Evolutionary conservation across 2,329 filamentous ascomycete genomes (phyloP).

Genomic region (Bipolaris gigantea): DNA sequence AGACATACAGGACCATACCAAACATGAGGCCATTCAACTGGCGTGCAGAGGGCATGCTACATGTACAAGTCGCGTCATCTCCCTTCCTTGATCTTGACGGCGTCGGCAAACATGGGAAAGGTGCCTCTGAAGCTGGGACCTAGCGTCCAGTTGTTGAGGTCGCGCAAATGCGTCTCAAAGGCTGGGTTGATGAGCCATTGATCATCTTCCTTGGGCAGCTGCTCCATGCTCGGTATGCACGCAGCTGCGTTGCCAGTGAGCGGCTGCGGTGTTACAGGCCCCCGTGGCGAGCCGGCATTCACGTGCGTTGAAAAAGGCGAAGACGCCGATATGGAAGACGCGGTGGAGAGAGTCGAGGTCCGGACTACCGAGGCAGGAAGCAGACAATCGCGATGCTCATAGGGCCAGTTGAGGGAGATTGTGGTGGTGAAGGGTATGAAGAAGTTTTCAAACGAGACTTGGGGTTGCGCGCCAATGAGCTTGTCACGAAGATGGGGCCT

Average conservation of each 20-base stretch:
- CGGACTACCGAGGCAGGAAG: slow-evolving; percentile 48
- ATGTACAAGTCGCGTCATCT: slow-evolving; percentile 22
- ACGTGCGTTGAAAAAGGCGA: slow-evolving; percentile 38
- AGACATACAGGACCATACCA: slow-evolving; percentile 7
- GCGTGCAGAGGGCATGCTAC: slow-evolving; percentile 2
- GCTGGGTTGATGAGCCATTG: slow-evolving; percentile 82
- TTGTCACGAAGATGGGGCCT: slow-evolving; percentile 72
- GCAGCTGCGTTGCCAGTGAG: slow-evolving; percentile 23
- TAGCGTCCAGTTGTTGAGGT: slow-evolving; percentile 79
- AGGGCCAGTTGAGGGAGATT: slow-evolving; percentile 80
- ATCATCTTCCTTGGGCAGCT: slow-evolving; percentile 46
- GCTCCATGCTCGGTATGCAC: slow-evolving; percentile 6
- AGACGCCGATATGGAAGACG: slow-evolving; percentile 28
- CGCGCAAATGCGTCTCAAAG: slow-evolving; percentile 77
- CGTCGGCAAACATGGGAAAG: slow-evolving; percentile 59
- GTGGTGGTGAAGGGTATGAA: slow-evolving; percentile 80
- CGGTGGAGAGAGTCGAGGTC: slow-evolving; percentile 24
- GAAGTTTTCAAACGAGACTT: slow-evolving; percentile 75
- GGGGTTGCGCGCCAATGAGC: slow-evolving; percentile 57
- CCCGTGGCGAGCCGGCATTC: slow-evolving; percentile 32
- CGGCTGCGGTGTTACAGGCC: slow-evolving; percentile 28
- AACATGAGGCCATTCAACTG: slow-evolving; percentile 2
- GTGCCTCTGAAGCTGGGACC: slow-evolving; percentile 67
- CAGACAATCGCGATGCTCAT: slow-evolving; percentile 71
- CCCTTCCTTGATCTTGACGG: slow-evolving; percentile 39